A percentile compares a stretch with the other conserved stretches of the same genome.
phyloP scores from a whole-genome alignment of 352 stramenopile species.

The Phytophthora meadii region DNA sequence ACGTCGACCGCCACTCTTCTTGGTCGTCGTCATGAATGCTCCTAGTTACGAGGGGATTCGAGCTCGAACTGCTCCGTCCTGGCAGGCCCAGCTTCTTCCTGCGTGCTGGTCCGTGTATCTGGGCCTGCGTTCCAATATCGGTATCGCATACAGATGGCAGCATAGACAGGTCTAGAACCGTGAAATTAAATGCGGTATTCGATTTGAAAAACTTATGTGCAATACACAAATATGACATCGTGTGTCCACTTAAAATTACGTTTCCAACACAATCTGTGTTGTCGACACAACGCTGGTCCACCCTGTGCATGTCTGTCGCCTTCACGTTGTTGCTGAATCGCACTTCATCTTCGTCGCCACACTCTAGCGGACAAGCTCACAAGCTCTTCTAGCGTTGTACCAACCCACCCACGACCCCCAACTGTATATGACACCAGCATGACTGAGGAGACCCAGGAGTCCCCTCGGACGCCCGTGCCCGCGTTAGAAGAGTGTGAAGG shows the following conservation, averaged over 20 bases:
- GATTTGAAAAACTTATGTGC: too few relatives aligned
- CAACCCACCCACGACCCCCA: not conserved
- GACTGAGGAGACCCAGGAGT: slow-evolving; percentile 25
- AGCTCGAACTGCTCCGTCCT: slow-evolving; percentile 6
- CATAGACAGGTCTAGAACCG: slow-evolving; percentile 5
- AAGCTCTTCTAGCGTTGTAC: slow-evolving; percentile 15
- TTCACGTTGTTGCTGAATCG: slow-evolving; percentile 4
- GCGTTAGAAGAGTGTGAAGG: slow-evolving; percentile 25
- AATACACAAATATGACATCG: not conserved
- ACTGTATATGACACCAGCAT: slow-evolving; percentile 37
- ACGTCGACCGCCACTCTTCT: slow-evolving; percentile 61
- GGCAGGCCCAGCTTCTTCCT: slow-evolving; percentile 14
- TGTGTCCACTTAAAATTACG: too few relatives aligned
- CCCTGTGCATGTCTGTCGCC: not conserved
- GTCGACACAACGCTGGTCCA: not conserved
- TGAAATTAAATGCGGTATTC: too few relatives aligned
- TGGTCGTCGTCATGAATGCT: slow-evolving; percentile 45
- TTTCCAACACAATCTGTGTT: too few relatives aligned
- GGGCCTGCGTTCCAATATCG: slow-evolving; percentile 29
- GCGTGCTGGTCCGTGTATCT: slow-evolving; percentile 18
- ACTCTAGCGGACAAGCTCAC: slow-evolving; percentile 1
- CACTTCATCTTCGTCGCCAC: slow-evolving; percentile 23
- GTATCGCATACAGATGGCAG: slow-evolving; percentile 35
- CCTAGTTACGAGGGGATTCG: slow-evolving; percentile 4
- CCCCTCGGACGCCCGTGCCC: slow-evolving; percentile 22